A percentile compares a stretch with the other conserved stretches of the same genome.
phyloP scores from a whole-genome alignment of 2,329 filamentous ascomycete genomes.

The Colletotrichum magnum region DNA sequence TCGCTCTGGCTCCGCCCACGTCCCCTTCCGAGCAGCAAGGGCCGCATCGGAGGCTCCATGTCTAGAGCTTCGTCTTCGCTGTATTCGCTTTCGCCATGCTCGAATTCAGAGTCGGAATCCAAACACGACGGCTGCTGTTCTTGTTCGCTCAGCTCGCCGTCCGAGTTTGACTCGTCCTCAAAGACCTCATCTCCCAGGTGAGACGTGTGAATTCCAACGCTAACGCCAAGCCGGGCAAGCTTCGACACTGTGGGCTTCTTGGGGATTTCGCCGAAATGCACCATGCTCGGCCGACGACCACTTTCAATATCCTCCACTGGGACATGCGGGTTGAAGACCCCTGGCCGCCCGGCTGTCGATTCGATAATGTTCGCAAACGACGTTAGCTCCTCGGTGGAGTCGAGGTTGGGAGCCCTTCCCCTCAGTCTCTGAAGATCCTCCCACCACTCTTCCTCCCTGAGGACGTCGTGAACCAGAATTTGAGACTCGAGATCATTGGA shows the following conservation, averaged over 20 bases:
- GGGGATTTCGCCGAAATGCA: conserved; percentile 74
- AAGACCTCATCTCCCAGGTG: conserved; percentile 76
- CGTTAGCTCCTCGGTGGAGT: conserved; percentile 58
- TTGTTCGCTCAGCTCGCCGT: conserved; percentile 57
- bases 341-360: conserved; percentile 57
- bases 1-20: conserved; percentile 40
- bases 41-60: conserved; percentile 33
- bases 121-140: conserved; percentile 49
- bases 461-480: conserved; percentile 73
- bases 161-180: conserved; percentile 51
- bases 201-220: conserved; percentile 82
- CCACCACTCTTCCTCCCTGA: conserved; percentile 88
- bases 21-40: conserved; percentile 40
- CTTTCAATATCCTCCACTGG: conserved; percentile 44
- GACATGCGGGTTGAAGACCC: conserved; percentile 60
- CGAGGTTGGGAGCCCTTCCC: conserved; percentile 55
- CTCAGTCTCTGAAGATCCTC: conserved; percentile 75
- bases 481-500: conserved; percentile 59
- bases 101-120: conserved; percentile 51
- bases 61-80: conserved; percentile 46
- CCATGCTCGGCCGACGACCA: conserved; percentile 63
- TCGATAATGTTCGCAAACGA: conserved; percentile 61
- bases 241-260: conserved; percentile 69
- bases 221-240: conserved; percentile 72
- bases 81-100: conserved; percentile 50